Conservation (phyloP, 371 early-diverging fungal species). For the Mortierella polycephala region DNA sequence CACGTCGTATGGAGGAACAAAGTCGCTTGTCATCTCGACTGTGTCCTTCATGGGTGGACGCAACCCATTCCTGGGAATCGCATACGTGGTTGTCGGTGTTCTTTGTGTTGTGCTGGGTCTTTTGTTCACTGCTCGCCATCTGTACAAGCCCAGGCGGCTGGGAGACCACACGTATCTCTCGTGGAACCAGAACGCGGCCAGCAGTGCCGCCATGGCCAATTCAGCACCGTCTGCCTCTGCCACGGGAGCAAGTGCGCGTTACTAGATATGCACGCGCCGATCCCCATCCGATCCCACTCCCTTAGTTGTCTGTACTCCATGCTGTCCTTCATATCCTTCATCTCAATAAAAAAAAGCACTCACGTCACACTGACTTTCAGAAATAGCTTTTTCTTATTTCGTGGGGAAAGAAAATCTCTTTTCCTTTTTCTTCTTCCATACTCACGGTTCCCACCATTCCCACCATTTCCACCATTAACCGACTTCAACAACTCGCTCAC, state of each 20-base stretch:
- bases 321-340: neutral
- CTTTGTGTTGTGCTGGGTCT: constrained; percentile 87
- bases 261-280: constrained; percentile 15
- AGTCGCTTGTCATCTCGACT: constrained; percentile 91
- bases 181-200: constrained; percentile 87
- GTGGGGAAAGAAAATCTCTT: constrained; percentile 19
- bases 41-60: constrained; percentile 94
- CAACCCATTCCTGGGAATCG: constrained; percentile 94
- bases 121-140: constrained; percentile 86
- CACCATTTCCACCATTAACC: constrained; percentile 21
- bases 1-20: constrained; percentile 85
- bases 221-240: constrained; percentile 41
- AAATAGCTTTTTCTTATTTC: constrained; percentile 1
- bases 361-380: neutral
- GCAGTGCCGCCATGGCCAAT: constrained; percentile 54
- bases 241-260: constrained; percentile 46
- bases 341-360: neutral
- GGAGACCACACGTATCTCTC: constrained; percentile 94
- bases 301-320: neutral
- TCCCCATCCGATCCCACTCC: neutral
- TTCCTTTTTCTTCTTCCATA: constrained; percentile 11
- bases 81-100: constrained; percentile 90
- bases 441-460: neutral
- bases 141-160: constrained; percentile 92
- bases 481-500: constrained; percentile 38